These are phyloP conservation scores for Elaeis oleifera DNA, from an alignment of 202 grass and related monocot species.

Conservation along the genomic window DNA sequence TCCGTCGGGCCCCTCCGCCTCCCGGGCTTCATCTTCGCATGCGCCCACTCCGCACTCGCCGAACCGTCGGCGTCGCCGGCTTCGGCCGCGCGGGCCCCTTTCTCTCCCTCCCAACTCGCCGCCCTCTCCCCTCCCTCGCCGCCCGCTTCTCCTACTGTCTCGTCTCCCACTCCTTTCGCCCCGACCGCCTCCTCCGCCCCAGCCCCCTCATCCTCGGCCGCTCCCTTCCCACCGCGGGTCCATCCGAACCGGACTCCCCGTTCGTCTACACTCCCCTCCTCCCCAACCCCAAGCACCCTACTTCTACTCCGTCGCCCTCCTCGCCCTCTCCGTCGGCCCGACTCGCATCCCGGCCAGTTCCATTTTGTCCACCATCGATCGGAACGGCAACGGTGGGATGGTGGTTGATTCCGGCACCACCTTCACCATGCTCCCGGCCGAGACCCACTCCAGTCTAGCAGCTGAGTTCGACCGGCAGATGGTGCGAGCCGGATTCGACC, in stretches of 20 bases:
- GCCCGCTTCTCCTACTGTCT: slow-evolving; percentile 87
- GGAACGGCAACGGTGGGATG: slow-evolving; percentile 78
- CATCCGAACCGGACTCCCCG: neutral
- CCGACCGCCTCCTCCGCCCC: slow-evolving; percentile 43
- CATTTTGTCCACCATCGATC: slow-evolving; percentile 40
- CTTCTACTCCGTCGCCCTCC: slow-evolving; percentile 72
- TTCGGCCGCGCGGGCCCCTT: slow-evolving; percentile 58
- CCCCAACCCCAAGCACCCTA: slow-evolving; percentile 74
- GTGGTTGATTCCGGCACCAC: slow-evolving; percentile 89
- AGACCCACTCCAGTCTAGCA: slow-evolving; percentile 44
- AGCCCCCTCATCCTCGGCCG: slow-evolving; percentile 86
- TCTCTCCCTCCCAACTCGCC: slow-evolving; percentile 58
- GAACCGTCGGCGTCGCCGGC: slow-evolving; percentile 76
- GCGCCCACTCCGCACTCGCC: slow-evolving; percentile 61
- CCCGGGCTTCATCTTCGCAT: slow-evolving; percentile 78
- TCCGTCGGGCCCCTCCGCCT: slow-evolving; percentile 33
- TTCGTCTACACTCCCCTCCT: slow-evolving; percentile 86
- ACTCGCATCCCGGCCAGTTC: slow-evolving; percentile 29
- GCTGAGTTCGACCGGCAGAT: slow-evolving; percentile 52
- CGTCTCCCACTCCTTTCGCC: slow-evolving; percentile 63
- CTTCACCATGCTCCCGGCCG: slow-evolving; percentile 82
- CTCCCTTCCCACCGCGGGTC: slow-evolving; percentile 14
- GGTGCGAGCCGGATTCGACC: slow-evolving; percentile 40
- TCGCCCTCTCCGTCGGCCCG: slow-evolving; percentile 41
- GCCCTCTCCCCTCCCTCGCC: slow-evolving; percentile 43